Evolutionary conservation across 768 basidiomycete genomes (phyloP).

Genomic region (Phylloporus scabripes): DNA sequence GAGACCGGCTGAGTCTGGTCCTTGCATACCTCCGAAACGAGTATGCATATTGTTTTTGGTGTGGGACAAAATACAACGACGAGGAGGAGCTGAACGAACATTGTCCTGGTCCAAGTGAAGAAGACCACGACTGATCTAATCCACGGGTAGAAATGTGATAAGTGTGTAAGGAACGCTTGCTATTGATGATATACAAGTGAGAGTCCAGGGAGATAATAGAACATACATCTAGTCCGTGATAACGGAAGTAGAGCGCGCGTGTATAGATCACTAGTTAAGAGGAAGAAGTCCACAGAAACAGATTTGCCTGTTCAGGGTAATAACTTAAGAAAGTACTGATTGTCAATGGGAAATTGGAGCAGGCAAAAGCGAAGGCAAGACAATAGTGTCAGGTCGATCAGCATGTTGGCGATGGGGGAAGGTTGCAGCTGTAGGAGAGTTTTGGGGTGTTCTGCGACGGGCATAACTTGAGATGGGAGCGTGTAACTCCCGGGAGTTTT

Average conservation of each 20-base stretch:
- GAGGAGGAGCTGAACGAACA: constrained; percentile 52
- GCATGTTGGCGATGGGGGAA: constrained; percentile 41
- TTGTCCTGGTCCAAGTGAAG: constrained; percentile 75
- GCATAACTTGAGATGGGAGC: constrained; percentile 77
- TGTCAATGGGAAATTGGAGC: constrained; percentile 22
- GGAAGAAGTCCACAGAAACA: not conserved
- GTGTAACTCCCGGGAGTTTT: constrained; percentile 49
- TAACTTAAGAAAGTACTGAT: not conserved
- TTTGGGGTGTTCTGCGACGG: constrained; percentile 71
- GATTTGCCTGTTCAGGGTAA: not conserved
- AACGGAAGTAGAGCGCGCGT: constrained; percentile 14
- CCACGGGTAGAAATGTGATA: not conserved
- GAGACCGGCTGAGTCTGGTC: constrained; percentile 61
- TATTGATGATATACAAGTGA: constrained; percentile 28
- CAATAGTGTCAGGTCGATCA: constrained; percentile 29
- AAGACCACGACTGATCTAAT: constrained; percentile 61
- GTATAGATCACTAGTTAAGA: not conserved
- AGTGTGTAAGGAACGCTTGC: constrained; percentile 17
- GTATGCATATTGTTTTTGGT: constrained; percentile 85
- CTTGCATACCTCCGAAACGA: constrained; percentile 67
- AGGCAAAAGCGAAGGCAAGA: constrained; percentile 57
- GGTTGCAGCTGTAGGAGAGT: constrained; percentile 63
- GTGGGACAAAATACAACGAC: constrained; percentile 68
- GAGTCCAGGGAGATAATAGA: constrained; percentile 21
- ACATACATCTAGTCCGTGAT: constrained; percentile 18